Conservation (phyloP, 768 basidiomycete species). For the Trametes maxima region DNA sequence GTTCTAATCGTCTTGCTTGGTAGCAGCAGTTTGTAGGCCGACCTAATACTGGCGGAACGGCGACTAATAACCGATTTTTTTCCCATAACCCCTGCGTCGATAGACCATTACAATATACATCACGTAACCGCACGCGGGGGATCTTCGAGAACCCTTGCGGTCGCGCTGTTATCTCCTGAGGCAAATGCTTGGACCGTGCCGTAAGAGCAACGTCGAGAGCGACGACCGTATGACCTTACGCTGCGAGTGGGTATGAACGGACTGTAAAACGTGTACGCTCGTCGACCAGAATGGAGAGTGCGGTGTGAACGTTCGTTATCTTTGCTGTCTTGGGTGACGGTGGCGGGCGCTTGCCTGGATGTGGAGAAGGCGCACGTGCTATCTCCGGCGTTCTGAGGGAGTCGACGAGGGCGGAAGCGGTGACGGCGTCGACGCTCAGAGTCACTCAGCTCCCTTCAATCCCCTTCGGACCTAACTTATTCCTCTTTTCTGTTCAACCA, state of each 20-base stretch:
- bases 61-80: constrained; percentile 4
- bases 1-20: no score
- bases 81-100: neutral
- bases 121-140: neutral
- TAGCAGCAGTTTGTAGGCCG: no score
- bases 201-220: neutral
- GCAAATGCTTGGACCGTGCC: neutral
- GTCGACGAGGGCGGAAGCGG: constrained; percentile 7
- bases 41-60: neutral
- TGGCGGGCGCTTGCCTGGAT: neutral
- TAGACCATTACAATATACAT: neutral
- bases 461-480: constrained; percentile 19
- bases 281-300: constrained; percentile 4
- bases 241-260: neutral
- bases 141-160: constrained; percentile 10
- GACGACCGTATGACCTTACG: neutral
- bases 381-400: constrained; percentile 4
- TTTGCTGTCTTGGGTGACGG: neutral
- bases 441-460: constrained; percentile 1
- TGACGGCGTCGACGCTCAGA: constrained; percentile 1
- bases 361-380: constrained; percentile 21
- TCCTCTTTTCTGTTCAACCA: constrained; percentile 16
- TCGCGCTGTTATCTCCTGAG: constrained; percentile 1
- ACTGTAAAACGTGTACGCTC: constrained; percentile 1
- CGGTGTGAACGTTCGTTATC: constrained; percentile 21